Evolutionary conservation across 2,329 filamentous ascomycete species (phyloP), one percentile per base, ranked within the genome.

Genomic region (Aspergillus pseudoterreus): DNA sequence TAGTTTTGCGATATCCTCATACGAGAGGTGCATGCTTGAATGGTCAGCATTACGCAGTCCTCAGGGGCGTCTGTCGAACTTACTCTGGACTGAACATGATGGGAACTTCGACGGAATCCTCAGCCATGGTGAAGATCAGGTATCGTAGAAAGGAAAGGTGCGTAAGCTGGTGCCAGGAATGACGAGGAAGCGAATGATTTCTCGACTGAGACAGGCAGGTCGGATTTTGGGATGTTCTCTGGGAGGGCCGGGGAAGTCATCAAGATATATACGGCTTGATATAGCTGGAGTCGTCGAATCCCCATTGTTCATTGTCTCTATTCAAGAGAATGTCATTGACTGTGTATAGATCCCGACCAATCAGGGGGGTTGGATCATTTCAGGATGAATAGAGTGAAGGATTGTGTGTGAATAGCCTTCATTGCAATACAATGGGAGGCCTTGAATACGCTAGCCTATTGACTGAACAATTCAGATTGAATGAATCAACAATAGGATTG

Each of bases 81-180:
- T 60, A 67, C 66, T 60, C 61, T 8, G 60, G 57, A 47, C 60
- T 53, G 5, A 62, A 57, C 52, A 67, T 59, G 47, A 67, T 59
- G 42, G 66, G 63, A 12, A 67, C 61, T 43, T 66, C 60, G 50
- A 58, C 58, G 9, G 56, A 57, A 14, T 56, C 38, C 19, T 46
- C 30, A 35, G 22, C 50, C 51, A 59, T 57, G 19, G 49, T 58
- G 36, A 19, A 19, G 21, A 44, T 19, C 15, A 15, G 21, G 32
- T 21, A 48, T 12, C 30, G 9, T 43, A 21, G 21, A 17, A 21
- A 36, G 5, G 4, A n/a, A 15, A 4, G 38, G 15, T 22, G 38
- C 12, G 17, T 42, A 21, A 17, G 19, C 17, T 19, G n/a, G 38
- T 42, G 15, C 4, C 6, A 6, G 38, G 35, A 15, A 14, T 2